Percentiles rank a stretch among this genome's conserved stretches.
phyloP scores from a whole-genome alignment of 2,329 filamentous ascomycete species.

The Ceratocystis alfenasii region DNA sequence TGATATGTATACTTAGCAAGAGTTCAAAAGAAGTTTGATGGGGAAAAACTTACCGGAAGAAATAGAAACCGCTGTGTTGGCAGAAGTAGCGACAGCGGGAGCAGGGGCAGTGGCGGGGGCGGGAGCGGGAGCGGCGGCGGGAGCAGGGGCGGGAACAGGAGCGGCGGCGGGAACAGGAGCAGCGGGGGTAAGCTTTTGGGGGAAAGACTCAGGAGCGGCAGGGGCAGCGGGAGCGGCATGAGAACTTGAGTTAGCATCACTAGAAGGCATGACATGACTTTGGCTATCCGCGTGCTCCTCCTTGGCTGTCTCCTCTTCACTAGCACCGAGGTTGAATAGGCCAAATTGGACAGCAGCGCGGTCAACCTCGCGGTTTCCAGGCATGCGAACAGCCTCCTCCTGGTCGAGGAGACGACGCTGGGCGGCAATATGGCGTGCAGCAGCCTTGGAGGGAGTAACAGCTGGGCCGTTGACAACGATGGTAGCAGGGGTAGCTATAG shows the following conservation, averaged over 20 bases:
- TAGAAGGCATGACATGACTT: slow-evolving; percentile 83
- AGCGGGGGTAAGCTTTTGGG: slow-evolving; percentile 40
- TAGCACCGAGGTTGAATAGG: slow-evolving; percentile 78
- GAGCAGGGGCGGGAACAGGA: slow-evolving; percentile 21
- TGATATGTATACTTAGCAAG: neutral
- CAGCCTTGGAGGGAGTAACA: slow-evolving; percentile 44
- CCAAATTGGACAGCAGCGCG: slow-evolving; percentile 91
- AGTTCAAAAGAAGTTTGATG: neutral
- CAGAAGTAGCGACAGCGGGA: slow-evolving; percentile 26
- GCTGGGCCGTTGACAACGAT: slow-evolving; percentile 43
- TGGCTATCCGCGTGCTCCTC: slow-evolving; percentile 91
- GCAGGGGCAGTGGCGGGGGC: slow-evolving; percentile 25
- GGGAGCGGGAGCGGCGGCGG: slow-evolving; percentile 11
- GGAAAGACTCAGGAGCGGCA: slow-evolving; percentile 43
- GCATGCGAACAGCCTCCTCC: slow-evolving; percentile 96
- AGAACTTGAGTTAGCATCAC: slow-evolving; percentile 80
- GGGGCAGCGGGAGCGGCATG: slow-evolving; percentile 76
- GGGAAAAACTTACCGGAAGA: slow-evolving; percentile 9
- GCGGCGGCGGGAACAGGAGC: slow-evolving; percentile 25
- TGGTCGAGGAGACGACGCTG: slow-evolving; percentile 84
- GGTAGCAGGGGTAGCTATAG: slow-evolving; percentile 48
- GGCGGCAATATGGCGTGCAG: slow-evolving; percentile 62
- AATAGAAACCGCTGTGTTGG: neutral
- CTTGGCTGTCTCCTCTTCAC: slow-evolving; percentile 70
- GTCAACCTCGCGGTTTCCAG: slow-evolving; percentile 88